Conservation (phyloP, 1,139 yeast species). For the Lodderomyces orthopsilosis region DNA sequence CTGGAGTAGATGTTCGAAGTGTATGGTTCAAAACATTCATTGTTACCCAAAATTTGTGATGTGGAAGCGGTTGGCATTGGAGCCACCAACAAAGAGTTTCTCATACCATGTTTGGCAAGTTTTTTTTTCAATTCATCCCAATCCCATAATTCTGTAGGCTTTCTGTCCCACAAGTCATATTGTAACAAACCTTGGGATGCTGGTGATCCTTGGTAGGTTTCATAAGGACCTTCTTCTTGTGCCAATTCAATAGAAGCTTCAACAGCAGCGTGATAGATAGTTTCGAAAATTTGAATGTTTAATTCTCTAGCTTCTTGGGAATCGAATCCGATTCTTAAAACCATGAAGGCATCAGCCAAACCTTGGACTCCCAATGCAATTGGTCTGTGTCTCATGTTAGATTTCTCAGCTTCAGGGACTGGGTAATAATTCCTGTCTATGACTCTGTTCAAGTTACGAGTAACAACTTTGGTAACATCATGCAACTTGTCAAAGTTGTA, state of each 20-base stretch:
- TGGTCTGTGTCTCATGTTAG: slow-evolving; percentile 58
- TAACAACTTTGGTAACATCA: slow-evolving; percentile 51
- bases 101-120: slow-evolving; percentile 45
- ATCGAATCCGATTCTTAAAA: slow-evolving; percentile 55
- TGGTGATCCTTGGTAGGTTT: slow-evolving; percentile 54
- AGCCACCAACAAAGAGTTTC: slow-evolving; percentile 60
- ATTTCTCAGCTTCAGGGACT: slow-evolving; percentile 49
- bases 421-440: slow-evolving; percentile 59
- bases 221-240: slow-evolving; percentile 45
- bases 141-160: slow-evolving; percentile 57
- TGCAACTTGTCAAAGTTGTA: slow-evolving; percentile 56
- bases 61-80: slow-evolving; percentile 70
- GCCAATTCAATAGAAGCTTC: slow-evolving; percentile 58
- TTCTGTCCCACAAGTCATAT: slow-evolving; percentile 56
- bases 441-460: slow-evolving; percentile 54
- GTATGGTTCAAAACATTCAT: slow-evolving; percentile 63
- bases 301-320: slow-evolving; percentile 55
- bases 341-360: slow-evolving; percentile 58
- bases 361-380: slow-evolving; percentile 66
- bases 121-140: slow-evolving; percentile 52
- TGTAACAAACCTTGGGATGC: slow-evolving; percentile 57
- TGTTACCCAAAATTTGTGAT: slow-evolving; percentile 58
- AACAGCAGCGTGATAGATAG: slow-evolving; percentile 58
- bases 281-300: slow-evolving; percentile 58
- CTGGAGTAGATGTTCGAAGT: slow-evolving; percentile 59